phyloP scores from a whole-genome alignment of 1,284 basidiomycete genomes.

The Erythrobasidium hasegawianum region DNA sequence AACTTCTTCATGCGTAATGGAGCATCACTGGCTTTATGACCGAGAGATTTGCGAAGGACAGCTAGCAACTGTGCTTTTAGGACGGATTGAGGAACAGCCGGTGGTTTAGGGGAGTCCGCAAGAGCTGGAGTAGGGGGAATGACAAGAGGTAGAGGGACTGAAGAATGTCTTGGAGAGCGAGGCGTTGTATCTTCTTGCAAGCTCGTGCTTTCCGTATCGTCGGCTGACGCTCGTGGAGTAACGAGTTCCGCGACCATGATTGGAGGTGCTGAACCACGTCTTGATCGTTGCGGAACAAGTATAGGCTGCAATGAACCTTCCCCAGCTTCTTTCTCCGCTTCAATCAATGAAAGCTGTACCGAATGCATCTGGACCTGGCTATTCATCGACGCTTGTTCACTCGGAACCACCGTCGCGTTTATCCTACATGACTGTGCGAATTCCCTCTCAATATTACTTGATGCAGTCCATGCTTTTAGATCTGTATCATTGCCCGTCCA shows the following conservation, averaged over 20 bases:
- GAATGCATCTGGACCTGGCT: background rate
- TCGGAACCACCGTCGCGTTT: background rate
- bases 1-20: constrained; percentile 35
- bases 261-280: constrained; percentile 11
- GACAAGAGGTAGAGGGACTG: background rate
- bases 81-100: constrained; percentile 2
- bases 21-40: constrained; percentile 9
- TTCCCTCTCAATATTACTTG: constrained; percentile 2
- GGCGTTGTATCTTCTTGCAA: background rate
- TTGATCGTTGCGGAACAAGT: background rate
- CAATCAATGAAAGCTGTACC: background rate
- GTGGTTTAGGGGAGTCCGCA: background rate
- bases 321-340: background rate
- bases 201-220: background rate
- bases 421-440: constrained; percentile 2
- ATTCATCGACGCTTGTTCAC: too few relatives aligned
- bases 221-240: background rate
- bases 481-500: constrained; percentile 13
- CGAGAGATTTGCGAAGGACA: constrained; percentile 17
- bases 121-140: too few relatives aligned
- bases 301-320: background rate
- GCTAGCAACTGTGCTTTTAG: constrained; percentile 27
- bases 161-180: background rate
- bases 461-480: background rate
- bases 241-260: constrained; percentile 4